Conservation (phyloP, 177 flowering plant species). For the Vitis hybrid region DNA sequence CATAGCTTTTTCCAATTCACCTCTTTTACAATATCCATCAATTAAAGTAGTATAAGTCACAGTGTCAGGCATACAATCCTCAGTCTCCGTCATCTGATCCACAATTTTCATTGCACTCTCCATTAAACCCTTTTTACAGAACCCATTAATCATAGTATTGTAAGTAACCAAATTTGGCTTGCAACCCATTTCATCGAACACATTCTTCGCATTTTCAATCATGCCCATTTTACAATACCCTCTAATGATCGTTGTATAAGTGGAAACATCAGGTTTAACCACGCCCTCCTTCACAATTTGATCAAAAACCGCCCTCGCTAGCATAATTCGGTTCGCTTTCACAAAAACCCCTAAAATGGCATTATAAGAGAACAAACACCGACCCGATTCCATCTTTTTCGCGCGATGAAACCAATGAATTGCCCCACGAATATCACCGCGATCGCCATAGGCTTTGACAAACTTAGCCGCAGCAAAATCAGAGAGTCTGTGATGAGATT, state of each 20-base stretch:
- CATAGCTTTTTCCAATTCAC: constrained; percentile 39
- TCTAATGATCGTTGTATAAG: constrained; percentile 45
- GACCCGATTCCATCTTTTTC: constrained; percentile 19
- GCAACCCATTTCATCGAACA: constrained; percentile 53
- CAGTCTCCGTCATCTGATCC: constrained; percentile 27
- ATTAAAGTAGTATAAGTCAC: constrained; percentile 48
- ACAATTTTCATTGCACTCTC: constrained; percentile 30
- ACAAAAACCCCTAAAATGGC: constrained; percentile 44
- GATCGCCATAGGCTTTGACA: constrained; percentile 41
- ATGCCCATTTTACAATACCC: constrained; percentile 47
- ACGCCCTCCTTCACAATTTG: constrained; percentile 32
- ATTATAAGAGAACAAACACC: constrained; percentile 44
- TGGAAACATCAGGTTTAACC: constrained; percentile 44
- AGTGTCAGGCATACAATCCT: constrained; percentile 35
- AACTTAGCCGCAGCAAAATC: constrained; percentile 41
- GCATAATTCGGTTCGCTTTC: constrained; percentile 21
- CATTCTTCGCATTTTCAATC: constrained; percentile 34
- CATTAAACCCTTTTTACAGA: constrained; percentile 42
- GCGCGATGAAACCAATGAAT: constrained; percentile 42
- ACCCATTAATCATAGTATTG: constrained; percentile 42
- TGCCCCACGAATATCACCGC: constrained; percentile 37
- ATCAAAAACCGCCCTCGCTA: constrained; percentile 34
- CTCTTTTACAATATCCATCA: constrained; percentile 54
- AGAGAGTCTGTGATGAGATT: constrained; percentile 17
- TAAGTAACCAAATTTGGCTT: constrained; percentile 40